These are phyloP conservation scores for Uronychia setigera DNA, from an alignment of 73 alveolate genomes.

Conservation along the genomic window DNA sequence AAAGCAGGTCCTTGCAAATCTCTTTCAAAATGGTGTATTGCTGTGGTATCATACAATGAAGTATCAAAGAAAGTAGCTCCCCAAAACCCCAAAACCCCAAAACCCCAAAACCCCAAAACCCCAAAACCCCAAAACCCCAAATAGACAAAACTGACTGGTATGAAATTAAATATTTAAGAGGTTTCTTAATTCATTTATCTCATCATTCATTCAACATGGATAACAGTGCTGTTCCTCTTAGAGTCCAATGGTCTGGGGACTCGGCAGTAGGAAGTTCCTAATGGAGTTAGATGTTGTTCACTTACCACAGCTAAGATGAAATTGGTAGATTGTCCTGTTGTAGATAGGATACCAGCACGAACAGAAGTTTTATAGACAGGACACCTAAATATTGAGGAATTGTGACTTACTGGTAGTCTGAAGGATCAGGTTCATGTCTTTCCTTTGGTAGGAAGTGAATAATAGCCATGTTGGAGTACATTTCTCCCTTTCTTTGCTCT, in stretches of 20 bases:
- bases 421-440: slow-evolving; percentile 33
- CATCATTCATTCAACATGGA: neutral
- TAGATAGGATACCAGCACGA: slow-evolving; percentile 94
- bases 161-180: too few relatives aligned
- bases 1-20: too few relatives aligned
- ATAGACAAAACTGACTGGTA: too few relatives aligned
- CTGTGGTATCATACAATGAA: too few relatives aligned
- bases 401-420: slow-evolving; percentile 30
- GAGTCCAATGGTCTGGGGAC: slow-evolving; percentile 92
- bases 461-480: slow-evolving; percentile 83
- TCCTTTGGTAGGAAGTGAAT: slow-evolving; percentile 86
- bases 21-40: too few relatives aligned
- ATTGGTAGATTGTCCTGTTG: slow-evolving; percentile 97
- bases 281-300: too few relatives aligned
- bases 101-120: too few relatives aligned
- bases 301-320: slow-evolving; percentile 91
- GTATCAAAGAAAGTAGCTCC: too few relatives aligned
- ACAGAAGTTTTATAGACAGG: slow-evolving; percentile 96
- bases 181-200: too few relatives aligned
- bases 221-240: slow-evolving; percentile 95
- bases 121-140: too few relatives aligned
- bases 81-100: too few relatives aligned
- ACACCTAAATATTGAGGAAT: too few relatives aligned
- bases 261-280: slow-evolving; percentile 77
- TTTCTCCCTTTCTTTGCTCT: slow-evolving; percentile 81